Base-by-base conservation (phyloP, 192 early-diverging fungal genomes). In the Entomortierella parvispora region DNA sequence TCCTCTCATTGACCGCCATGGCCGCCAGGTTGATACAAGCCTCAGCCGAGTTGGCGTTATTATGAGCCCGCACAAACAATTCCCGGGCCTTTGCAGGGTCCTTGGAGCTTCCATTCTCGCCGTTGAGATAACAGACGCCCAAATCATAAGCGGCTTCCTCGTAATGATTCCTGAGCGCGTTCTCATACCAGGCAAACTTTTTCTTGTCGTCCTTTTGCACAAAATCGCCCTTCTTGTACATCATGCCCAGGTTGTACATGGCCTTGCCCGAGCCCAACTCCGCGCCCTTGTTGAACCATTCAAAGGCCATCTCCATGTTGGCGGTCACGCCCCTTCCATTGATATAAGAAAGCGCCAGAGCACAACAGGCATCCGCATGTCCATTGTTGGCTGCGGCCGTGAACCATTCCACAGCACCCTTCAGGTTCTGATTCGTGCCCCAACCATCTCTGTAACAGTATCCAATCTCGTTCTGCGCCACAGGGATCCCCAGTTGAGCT, bases 91-190 rank as follows among this genome's bases (percentile, higher is more conserved):
- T 64, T 25, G 49, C 69, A 6, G 81, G 69, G 43, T 85, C 71
- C 57, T 85, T 85, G 29, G 76, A 81, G 37, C 37, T 40, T 7
- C 93, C 88, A 15, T 91, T 92, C 67, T 91, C 88, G 31, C 91
- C 93, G 67, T 94, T 92, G 34, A 91, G 87, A 62, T 90, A 95
- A 57, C 93, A 95, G 60, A 89, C 93, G 9, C 93, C 93, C 49
- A 95, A 66, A 54, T 92, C 82, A 52, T 80, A 84, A 78, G 62
- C 80, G 15, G 84, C 85, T 12, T 81, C 68, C 37, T 86, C 82
- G 29, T 91, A 81, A 11, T 85, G 83, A 40, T 91, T 85, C 45
- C 75, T 43, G 50, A 90, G 90, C 4, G 90, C 88, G 42, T 83
- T 76, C 44, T 67, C 56, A 50, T 90, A 91, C 90, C 88, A 90